A percentile compares a stretch with the other conserved stretches of the same genome.
Evolutionary conservation across 1,284 basidiomycete genomes (phyloP).

Genomic region (Fomitopsis betulina): DNA sequence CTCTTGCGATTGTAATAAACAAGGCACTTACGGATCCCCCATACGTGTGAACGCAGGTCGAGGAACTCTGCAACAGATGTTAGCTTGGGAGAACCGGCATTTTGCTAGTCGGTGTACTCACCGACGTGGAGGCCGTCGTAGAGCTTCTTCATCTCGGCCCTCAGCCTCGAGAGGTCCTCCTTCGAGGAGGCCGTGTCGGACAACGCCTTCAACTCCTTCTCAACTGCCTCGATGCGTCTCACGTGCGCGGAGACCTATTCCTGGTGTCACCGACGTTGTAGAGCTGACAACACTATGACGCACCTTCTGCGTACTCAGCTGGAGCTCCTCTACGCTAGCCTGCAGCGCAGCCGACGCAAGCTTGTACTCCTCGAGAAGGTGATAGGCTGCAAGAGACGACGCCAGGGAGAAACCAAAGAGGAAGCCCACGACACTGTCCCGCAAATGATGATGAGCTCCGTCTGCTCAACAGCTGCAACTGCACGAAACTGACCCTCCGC

Average conservation of each 20-base stretch:
- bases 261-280: background rate
- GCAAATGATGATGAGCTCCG: background rate
- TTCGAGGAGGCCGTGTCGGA: slow-evolving; percentile 64
- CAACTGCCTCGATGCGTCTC: slow-evolving; percentile 79
- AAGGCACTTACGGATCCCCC: slow-evolving; percentile 73
- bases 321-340: slow-evolving; percentile 83
- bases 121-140: slow-evolving; percentile 79
- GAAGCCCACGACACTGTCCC: slow-evolving; percentile 77
- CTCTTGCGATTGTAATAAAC: background rate
- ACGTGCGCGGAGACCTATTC: slow-evolving; percentile 79
- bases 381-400: slow-evolving; percentile 81
- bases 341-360: slow-evolving; percentile 79
- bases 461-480: background rate
- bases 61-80: slow-evolving; percentile 53
- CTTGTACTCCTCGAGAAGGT: slow-evolving; percentile 88
- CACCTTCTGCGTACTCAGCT: slow-evolving; percentile 80
- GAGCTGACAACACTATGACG: background rate
- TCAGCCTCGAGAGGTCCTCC: slow-evolving; percentile 71
- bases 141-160: slow-evolving; percentile 82
- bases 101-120: slow-evolving; percentile 28
- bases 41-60: slow-evolving; percentile 72
- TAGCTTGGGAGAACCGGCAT: background rate
- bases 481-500: slow-evolving; percentile 65
- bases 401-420: slow-evolving; percentile 85
- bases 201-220: slow-evolving; percentile 82